A percentile compares a stretch with the other conserved stretches of the same genome.
These are phyloP conservation scores for Oryza coarctata DNA, from an alignment of 176 grass and related monocot species.

Conservation along the genomic window DNA sequence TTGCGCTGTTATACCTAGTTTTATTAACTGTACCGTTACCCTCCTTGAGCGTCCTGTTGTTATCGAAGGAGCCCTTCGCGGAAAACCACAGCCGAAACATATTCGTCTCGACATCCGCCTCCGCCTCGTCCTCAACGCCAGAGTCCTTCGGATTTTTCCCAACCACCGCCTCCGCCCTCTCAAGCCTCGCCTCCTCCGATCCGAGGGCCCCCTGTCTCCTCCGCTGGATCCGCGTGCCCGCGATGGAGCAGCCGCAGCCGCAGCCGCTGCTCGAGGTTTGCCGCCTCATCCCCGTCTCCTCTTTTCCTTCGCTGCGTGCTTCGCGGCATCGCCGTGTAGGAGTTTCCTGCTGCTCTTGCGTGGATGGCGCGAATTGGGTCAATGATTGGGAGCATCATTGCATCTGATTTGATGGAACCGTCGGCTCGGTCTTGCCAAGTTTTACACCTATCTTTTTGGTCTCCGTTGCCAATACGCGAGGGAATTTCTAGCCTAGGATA, in stretches of 20 bases:
- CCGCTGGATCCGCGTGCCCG: constrained; percentile 15
- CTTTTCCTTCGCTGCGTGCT: background rate
- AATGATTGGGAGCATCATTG: background rate
- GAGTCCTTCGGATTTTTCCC: background rate
- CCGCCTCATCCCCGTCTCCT: background rate
- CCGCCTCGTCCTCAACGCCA: background rate
- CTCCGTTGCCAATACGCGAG: background rate
- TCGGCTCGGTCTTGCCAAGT: background rate
- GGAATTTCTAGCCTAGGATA: background rate
- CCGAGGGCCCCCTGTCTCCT: background rate
- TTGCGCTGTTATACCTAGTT: too few species aligned
- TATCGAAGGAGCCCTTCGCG: background rate
- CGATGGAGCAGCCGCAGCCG: constrained; percentile 33
- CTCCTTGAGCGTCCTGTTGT: background rate
- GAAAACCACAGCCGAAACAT: background rate
- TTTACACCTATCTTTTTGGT: background rate
- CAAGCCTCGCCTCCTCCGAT: background rate
- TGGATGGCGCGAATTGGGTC: background rate
- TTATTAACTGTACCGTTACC: too few species aligned
- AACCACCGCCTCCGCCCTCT: background rate
- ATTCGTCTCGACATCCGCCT: background rate
- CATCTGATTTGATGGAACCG: background rate
- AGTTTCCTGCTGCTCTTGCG: background rate
- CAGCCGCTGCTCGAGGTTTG: constrained; percentile 35
- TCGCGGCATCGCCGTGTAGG: background rate